Evolutionary conservation across 352 stramenopile species (phyloP), one percentile per base, ranked within the genome.

Genomic region (Aphanomyces euteiches): DNA sequence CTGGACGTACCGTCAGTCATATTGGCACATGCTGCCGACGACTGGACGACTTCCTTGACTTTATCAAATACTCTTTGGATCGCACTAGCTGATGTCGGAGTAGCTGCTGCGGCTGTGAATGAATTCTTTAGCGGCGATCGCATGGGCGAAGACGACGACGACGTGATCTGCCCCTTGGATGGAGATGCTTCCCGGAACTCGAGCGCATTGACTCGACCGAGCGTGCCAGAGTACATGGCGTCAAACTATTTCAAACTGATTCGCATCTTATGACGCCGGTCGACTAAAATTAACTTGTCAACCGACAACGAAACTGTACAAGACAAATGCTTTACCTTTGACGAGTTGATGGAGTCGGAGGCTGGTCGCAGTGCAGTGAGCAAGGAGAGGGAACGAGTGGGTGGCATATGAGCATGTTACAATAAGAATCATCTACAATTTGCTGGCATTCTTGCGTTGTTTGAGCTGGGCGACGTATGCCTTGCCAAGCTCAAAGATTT

Each of bases 191-290:
- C 43, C 19, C 59, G 59, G 59, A 67, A 67, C 39, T 67, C 59
- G 59, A 67, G 59, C 5, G 59, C 59, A 40, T 67, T 67, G 41
- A 67, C 59, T 10, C 59, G 39, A 8, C 59, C 59, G 5, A 67
- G 43, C n/a, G 59, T 50, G 8, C 59, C 59, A n/a, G 59, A 56
- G 59, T 67, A 67, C 59, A 67, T 67, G 6, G 0, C 8, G 12
- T 17, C 39, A 50, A 10, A 3, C 8, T 19, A 38, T n/a, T 58
- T 13, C 45, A 53, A 28, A 28, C 28, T 28, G 28, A 28, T 28
- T 28, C 28, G 28, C 28, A 28, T 28, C 28, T 28, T 28, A 28
- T 28, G 28, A 28, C 28, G 28, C 28, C 28, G 28, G 2, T 28
- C 28, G 28, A 28, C 28, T 28, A 28, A 28, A 28, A 28, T 28